These are phyloP conservation scores for Aspergillus glaucus DNA, from an alignment of 2,329 filamentous ascomycete species.

Conservation along the genomic window DNA sequence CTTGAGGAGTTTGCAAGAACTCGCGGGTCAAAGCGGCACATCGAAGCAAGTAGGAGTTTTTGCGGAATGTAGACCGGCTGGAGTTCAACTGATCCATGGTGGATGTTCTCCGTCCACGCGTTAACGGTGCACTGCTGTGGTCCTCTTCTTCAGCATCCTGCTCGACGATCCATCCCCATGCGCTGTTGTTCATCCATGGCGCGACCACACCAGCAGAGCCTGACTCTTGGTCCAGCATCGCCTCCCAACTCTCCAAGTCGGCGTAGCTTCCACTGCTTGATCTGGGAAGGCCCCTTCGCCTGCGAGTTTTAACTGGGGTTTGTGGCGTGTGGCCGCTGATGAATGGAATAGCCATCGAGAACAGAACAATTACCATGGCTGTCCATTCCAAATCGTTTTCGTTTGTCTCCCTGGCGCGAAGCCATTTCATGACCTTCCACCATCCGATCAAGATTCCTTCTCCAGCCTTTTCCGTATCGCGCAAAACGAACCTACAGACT, in stretches of 20 bases:
- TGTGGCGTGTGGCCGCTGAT: conserved; percentile 33
- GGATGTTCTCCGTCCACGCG: conserved; percentile 12
- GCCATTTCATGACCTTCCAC: conserved; percentile 70
- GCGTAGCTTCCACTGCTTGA: conserved; percentile 46
- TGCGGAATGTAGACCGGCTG: conserved; percentile 24
- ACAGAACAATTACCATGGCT: conserved; percentile 56
- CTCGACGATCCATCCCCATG: conserved; percentile 68
- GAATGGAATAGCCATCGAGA: conserved; percentile 58
- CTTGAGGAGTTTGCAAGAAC: conserved; percentile 58
- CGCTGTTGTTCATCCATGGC: conserved; percentile 50
- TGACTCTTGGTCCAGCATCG: conserved; percentile 44
- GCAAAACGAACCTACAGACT: conserved; percentile 59
- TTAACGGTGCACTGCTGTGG: conserved; percentile 1
- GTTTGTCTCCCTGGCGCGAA: conserved; percentile 45
- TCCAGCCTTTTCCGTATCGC: conserved; percentile 50
- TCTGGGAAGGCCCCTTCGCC: conserved; percentile 39
- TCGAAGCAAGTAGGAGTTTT: conserved; percentile 39
- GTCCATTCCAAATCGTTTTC: conserved; percentile 62
- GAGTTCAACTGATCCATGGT: conserved; percentile 17
- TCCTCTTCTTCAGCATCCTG: conserved; percentile 38
- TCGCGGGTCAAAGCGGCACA: conserved; percentile 55
- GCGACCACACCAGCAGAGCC: conserved; percentile 35
- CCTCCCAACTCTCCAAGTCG: conserved; percentile 42
- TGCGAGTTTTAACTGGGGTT: conserved; percentile 31
- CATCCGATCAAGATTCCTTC: conserved; percentile 61